Conservation (phyloP, 2,329 filamentous ascomycete genomes). For the Fusarium abutilonis region DNA sequence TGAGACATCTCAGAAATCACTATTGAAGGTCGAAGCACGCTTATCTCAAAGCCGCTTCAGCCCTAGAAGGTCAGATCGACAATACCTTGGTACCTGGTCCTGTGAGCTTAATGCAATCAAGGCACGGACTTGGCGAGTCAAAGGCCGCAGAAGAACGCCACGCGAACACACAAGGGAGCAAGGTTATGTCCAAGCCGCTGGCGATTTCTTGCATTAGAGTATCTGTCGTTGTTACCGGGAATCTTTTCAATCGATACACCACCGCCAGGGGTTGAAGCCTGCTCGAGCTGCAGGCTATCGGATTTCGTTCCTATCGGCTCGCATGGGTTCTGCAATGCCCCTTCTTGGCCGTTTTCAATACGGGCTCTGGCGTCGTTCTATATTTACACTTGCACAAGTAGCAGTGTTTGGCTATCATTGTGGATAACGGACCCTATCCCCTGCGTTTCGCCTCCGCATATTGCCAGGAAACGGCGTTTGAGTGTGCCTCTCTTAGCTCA, state of each 20-base stretch:
- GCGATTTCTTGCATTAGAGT: slow-evolving; percentile 19
- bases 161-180: slow-evolving; percentile 18
- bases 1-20: slow-evolving; percentile 1
- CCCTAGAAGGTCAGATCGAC: slow-evolving; percentile 11
- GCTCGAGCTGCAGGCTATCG: slow-evolving; percentile 17
- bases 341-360: slow-evolving; percentile 24
- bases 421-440: slow-evolving; percentile 1
- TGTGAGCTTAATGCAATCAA: slow-evolving; percentile 15
- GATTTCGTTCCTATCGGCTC: slow-evolving; percentile 22
- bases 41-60: slow-evolving; percentile 4
- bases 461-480: slow-evolving; percentile 9
- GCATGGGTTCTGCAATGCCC: slow-evolving; percentile 16
- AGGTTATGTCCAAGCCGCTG: not conserved
- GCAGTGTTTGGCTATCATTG: slow-evolving; percentile 16
- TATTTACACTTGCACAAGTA: slow-evolving; percentile 33
- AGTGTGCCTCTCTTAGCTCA: not conserved
- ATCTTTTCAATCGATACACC: slow-evolving; percentile 14
- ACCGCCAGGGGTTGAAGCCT: slow-evolving; percentile 3
- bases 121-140: slow-evolving; percentile 8
- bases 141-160: slow-evolving; percentile 6
- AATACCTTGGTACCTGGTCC: not conserved
- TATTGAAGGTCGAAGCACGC: not conserved
- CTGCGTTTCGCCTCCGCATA: slow-evolving; percentile 20
- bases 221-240: slow-evolving; percentile 14
- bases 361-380: slow-evolving; percentile 24